phyloP scores from a whole-genome alignment of 2,329 filamentous ascomycete genomes.

The Neofusicoccum parvum region DNA sequence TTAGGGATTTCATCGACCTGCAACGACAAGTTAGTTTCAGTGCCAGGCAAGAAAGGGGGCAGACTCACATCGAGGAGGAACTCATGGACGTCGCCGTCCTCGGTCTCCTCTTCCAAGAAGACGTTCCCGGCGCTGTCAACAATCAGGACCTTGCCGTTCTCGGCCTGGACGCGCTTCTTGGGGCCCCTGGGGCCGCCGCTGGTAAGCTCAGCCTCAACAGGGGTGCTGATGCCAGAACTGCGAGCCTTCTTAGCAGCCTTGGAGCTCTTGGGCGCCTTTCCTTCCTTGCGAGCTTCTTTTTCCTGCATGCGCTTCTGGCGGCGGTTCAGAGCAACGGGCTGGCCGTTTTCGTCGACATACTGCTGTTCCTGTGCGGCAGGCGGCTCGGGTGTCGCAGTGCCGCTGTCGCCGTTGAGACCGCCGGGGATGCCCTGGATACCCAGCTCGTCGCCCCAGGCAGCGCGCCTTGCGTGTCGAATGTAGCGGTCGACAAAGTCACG shows the following conservation, averaged over 20 bases:
- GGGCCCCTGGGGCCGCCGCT: constrained; percentile 69
- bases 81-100: constrained; percentile 80
- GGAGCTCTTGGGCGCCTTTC: constrained; percentile 47
- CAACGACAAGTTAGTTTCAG: constrained; percentile 26
- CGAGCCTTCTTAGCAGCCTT: constrained; percentile 50
- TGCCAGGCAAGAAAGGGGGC: not conserved
- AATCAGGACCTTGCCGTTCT: constrained; percentile 93
- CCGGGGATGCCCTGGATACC: constrained; percentile 69
- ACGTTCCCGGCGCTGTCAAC: constrained; percentile 92
- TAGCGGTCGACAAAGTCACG: constrained; percentile 89
- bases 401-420: constrained; percentile 48
- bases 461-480: constrained; percentile 82
- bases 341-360: constrained; percentile 45
- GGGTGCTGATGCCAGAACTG: constrained; percentile 55
- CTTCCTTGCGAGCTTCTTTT: constrained; percentile 73
- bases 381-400: constrained; percentile 43
- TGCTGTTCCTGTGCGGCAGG: constrained; percentile 36
- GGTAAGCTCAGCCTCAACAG: constrained; percentile 53
- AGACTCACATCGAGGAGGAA: constrained; percentile 81
- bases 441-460: constrained; percentile 85
- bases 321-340: constrained; percentile 68
- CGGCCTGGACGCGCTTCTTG: constrained; percentile 84
- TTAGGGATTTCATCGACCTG: constrained; percentile 76
- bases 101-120: constrained; percentile 88
- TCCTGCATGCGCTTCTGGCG: constrained; percentile 88